Percentiles rank a stretch among this genome's conserved stretches.
Conservation (phyloP, 352 stramenopile genomes). For the Elongisporangium undulatum region DNA sequence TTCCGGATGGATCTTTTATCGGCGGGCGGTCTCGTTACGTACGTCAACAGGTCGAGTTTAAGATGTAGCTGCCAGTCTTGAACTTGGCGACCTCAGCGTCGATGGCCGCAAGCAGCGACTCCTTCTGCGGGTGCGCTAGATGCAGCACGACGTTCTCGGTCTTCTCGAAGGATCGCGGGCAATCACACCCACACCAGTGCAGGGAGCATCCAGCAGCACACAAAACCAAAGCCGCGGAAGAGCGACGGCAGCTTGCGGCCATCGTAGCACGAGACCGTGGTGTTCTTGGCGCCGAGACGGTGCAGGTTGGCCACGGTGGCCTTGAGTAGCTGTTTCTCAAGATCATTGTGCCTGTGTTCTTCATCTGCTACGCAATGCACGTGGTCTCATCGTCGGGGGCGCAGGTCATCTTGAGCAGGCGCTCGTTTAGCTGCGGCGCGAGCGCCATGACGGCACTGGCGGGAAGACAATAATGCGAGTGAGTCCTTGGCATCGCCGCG, state of each 20-base stretch:
- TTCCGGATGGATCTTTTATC: slow-evolving; percentile 99
- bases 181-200: slow-evolving; percentile 98
- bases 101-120: slow-evolving; percentile 97
- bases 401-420: slow-evolving; percentile 97
- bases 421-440: slow-evolving; percentile 94
- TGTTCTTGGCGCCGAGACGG: slow-evolving; percentile 98
- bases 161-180: slow-evolving; percentile 95
- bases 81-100: slow-evolving; percentile 96
- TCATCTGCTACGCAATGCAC: slow-evolving; percentile 99
- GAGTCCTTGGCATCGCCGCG: too few species aligned
- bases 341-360: slow-evolving; percentile 99
- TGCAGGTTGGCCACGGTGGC: slow-evolving; percentile 99
- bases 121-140: slow-evolving; percentile 98
- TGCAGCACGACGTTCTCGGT: slow-evolving; percentile 89
- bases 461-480: slow-evolving; percentile 98
- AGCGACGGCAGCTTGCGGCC: slow-evolving; percentile 91
- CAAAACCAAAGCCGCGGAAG: slow-evolving; percentile 97
- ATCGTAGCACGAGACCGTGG: slow-evolving; percentile 97
- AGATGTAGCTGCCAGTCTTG: slow-evolving; percentile 95
- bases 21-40: slow-evolving; percentile 97
- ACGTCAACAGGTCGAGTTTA: slow-evolving; percentile 99
- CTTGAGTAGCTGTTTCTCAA: slow-evolving; percentile 96
- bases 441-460: slow-evolving; percentile 99
- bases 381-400: slow-evolving; percentile 99
- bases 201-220: slow-evolving; percentile 98